Evolutionary conservation across 1,139 yeast species (phyloP).

Genomic region (Suhomyces kunorum): DNA sequence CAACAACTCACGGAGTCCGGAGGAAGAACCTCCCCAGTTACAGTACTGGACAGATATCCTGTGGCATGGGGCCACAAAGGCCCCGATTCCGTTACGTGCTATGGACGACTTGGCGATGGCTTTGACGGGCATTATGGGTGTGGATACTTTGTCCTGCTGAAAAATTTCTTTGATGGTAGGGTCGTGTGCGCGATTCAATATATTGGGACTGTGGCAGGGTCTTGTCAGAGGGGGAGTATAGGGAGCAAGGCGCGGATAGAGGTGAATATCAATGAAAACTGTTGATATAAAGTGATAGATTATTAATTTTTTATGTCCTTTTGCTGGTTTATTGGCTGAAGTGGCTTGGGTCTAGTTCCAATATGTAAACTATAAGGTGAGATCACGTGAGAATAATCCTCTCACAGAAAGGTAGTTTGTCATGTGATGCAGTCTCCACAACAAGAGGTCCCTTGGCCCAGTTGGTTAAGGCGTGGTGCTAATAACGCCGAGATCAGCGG

Average conservation of each 20-base stretch:
- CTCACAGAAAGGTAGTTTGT: too few species aligned
- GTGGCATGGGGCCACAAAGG: slow-evolving; percentile 74
- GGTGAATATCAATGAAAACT: too few species aligned
- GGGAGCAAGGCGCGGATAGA: too few species aligned
- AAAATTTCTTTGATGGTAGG: slow-evolving; percentile 13
- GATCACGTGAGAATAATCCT: too few species aligned
- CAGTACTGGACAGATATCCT: slow-evolving; percentile 75
- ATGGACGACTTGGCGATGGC: slow-evolving; percentile 56
- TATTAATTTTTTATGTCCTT: too few species aligned
- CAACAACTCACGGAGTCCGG: slow-evolving; percentile 74
- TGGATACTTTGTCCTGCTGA: not conserved
- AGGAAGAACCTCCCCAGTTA: slow-evolving; percentile 95
- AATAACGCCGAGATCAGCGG: slow-evolving; percentile 40
- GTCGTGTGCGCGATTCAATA: slow-evolving; percentile 8
- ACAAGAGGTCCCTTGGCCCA: slow-evolving; percentile 35
- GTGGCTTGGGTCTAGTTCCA: too few species aligned
- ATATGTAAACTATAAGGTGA: too few species aligned
- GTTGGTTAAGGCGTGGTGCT: slow-evolving; percentile 42
- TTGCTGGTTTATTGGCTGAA: too few species aligned
- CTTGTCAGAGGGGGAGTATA: not conserved
- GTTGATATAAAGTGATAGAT: too few species aligned
- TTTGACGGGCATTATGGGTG: slow-evolving; percentile 43
- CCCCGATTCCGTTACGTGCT: slow-evolving; percentile 80
- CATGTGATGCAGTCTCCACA: too few species aligned
- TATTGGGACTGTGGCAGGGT: too few species aligned